These are phyloP conservation scores for Sequoiadendron giganteum DNA, from an alignment of 75 land plant genomes.

Conservation along the genomic window DNA sequence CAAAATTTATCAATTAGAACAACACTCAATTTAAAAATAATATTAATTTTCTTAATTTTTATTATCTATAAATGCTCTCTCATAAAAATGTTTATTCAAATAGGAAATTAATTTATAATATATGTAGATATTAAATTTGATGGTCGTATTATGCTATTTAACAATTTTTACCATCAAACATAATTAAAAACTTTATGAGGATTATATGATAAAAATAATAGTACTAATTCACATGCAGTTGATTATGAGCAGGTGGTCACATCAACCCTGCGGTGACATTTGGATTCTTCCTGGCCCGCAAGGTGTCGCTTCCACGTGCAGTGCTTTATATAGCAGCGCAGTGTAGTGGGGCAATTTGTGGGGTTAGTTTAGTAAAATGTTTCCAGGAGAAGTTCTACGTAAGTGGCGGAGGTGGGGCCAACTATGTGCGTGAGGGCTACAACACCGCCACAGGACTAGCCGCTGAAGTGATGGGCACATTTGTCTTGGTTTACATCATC, in stretches of 20 bases:
- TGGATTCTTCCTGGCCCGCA: conserved; percentile 49
- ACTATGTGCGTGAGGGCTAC: conserved; percentile 39
- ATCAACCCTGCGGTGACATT: conserved; percentile 52
- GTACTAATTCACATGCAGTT: too few relatives aligned
- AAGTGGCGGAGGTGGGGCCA: conserved; percentile 53
- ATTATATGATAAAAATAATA: too few relatives aligned
- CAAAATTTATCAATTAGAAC: too few relatives aligned
- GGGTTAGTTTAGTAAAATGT: conserved; percentile 51
- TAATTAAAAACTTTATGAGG: too few relatives aligned
- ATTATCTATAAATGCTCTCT: too few relatives aligned
- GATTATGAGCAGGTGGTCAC: conserved; percentile 33
- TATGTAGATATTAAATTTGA: too few relatives aligned
- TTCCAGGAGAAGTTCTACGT: conserved; percentile 26
- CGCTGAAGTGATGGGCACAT: conserved; percentile 67
- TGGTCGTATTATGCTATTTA: too few relatives aligned
- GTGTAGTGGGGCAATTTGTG: conserved; percentile 52
- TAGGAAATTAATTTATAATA: too few relatives aligned
- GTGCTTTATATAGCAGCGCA: conserved; percentile 44
- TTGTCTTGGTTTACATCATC: conserved; percentile 53
- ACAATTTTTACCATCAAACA: too few relatives aligned
- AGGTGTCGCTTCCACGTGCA: conserved; percentile 52
- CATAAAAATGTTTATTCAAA: too few relatives aligned
- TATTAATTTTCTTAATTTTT: too few relatives aligned
- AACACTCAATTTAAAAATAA: too few relatives aligned
- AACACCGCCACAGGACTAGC: conserved; percentile 34